Conservation (phyloP, 164 flowering plant species). For the Chloranthus sessilifolius region DNA sequence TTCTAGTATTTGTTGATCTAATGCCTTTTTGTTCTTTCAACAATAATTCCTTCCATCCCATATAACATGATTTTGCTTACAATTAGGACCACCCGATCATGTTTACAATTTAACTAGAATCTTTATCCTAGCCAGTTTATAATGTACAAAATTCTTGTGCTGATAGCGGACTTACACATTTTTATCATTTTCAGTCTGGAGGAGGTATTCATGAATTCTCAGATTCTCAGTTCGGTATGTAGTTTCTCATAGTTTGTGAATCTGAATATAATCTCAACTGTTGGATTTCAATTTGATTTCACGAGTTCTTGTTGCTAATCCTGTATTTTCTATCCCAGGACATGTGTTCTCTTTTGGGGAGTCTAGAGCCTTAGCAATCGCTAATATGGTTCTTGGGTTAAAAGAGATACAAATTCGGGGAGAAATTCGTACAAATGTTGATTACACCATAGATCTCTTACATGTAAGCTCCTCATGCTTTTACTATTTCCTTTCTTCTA, state of each 20-base stretch:
- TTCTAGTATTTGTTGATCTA: neutral
- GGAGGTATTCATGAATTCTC: slow-evolving; percentile 99
- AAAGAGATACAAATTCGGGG: slow-evolving; percentile 99
- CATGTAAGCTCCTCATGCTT: slow-evolving; percentile 54
- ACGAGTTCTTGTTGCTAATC: slow-evolving; percentile 1
- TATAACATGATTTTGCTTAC: neutral
- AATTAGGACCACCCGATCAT: too few relatives aligned
- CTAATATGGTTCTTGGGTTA: slow-evolving; percentile 98
- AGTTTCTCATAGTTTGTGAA: neutral
- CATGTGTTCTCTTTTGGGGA: slow-evolving; percentile 99
- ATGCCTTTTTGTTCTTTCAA: too few relatives aligned
- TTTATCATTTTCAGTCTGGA: slow-evolving; percentile 73
- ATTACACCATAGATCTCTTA: slow-evolving; percentile 92
- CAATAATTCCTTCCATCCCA: neutral
- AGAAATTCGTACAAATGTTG: slow-evolving; percentile 97
- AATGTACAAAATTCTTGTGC: neutral
- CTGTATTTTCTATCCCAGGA: slow-evolving; percentile 42
- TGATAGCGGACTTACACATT: slow-evolving; percentile 8
- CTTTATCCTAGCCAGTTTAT: neutral
- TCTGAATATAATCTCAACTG: too few relatives aligned
- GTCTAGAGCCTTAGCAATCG: slow-evolving; percentile 91
- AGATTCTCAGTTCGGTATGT: slow-evolving; percentile 98
- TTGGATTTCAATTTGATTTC: neutral
- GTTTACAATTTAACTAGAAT: too few relatives aligned
- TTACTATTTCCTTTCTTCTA: neutral